A percentile compares a stretch with the other conserved stretches of the same genome.
phyloP scores from a whole-genome alignment of 2,329 filamentous ascomycete genomes.

The Fusarium tupiense region DNA sequence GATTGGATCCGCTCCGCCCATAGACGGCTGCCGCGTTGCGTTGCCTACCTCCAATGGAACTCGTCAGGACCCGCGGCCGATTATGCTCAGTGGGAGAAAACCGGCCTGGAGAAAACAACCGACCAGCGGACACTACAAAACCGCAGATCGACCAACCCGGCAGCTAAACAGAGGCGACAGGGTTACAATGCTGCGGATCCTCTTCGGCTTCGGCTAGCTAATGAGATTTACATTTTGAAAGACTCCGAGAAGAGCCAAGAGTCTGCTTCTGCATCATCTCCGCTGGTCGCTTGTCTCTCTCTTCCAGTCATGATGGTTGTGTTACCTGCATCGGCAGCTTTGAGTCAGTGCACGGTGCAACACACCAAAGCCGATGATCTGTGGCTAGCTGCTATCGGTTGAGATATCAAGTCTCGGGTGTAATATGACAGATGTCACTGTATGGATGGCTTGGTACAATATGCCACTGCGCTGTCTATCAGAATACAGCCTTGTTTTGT shows the following conservation, averaged over 20 bases:
- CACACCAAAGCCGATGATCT: constrained; percentile 34
- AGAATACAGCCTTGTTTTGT: constrained; percentile 28
- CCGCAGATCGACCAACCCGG: constrained; percentile 42
- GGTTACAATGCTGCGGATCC: constrained; percentile 38
- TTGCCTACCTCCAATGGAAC: constrained; percentile 31
- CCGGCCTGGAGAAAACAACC: constrained; percentile 26
- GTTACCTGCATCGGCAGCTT: constrained; percentile 40
- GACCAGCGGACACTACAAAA: constrained; percentile 34
- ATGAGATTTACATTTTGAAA: constrained; percentile 37
- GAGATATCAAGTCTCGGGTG: constrained; percentile 14
- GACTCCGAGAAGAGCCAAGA: constrained; percentile 21
- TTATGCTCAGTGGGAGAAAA: constrained; percentile 29
- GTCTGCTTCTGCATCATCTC: constrained; percentile 37
- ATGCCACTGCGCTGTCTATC: constrained; percentile 14
- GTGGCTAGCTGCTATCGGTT: constrained; percentile 23
- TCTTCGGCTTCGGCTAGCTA: constrained; percentile 29
- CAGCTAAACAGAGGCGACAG: constrained; percentile 36
- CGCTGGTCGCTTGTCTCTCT: constrained; percentile 37
- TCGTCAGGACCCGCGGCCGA: constrained; percentile 31
- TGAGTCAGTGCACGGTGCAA: constrained; percentile 40
- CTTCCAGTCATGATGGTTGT: constrained; percentile 25
- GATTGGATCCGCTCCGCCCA: constrained; percentile 38
- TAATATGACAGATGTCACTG: constrained; percentile 31
- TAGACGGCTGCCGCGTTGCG: constrained; percentile 37
- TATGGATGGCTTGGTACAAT: constrained; percentile 15